Base-by-base conservation (phyloP, 2,329 filamentous ascomycete genomes). In the Clonostachys sp. region DNA sequence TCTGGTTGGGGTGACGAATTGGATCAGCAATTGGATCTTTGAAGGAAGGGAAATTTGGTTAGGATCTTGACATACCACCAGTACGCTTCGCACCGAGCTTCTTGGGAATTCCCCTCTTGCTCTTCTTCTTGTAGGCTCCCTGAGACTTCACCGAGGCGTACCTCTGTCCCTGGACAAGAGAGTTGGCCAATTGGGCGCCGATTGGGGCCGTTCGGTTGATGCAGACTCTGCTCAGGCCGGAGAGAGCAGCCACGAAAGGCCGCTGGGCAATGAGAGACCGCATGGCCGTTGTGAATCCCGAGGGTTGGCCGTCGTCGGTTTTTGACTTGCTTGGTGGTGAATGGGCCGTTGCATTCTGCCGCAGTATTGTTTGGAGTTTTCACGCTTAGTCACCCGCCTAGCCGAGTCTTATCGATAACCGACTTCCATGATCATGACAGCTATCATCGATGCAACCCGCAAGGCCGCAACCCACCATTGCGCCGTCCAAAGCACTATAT, bases 11-110 rank as follows among this genome's bases (percentile, higher is more conserved):
- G 24, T 7, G 5, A 2, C 5, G 12, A 30, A 10, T 12, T 20
- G 12, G 20, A 16, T 47, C 42, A 45, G 36, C 38, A 5, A 20
- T 44, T 34, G 14, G 18, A 14, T 50, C 33, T 10, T 12, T 5
- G 7, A 34, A 5, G 14, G 13, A 16, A 12, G 17, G 33, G 10
- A 10, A 17, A 14, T 4, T 3, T 12, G 20, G 10, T 12, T 5
- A 20, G 13, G 35, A 34, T 42, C 35, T 34, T 30, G n/a, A 73
- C 81, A 41, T 75, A 88, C 89, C 92, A 67, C 89, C 90, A 16
- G 86, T 86, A 69, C 92, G 90, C 78, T 99, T 99, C 6, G 92
- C 91, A 56, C 94, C 94, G 56, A 99, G 73, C 65, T 96, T 90
- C 73, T 96, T 96, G 33, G 78, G 73, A 50, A 81, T 75, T 20